Evolutionary conservation across 1,139 yeast species (phyloP).

Genomic region (Nakaseomyces bracarensis): DNA sequence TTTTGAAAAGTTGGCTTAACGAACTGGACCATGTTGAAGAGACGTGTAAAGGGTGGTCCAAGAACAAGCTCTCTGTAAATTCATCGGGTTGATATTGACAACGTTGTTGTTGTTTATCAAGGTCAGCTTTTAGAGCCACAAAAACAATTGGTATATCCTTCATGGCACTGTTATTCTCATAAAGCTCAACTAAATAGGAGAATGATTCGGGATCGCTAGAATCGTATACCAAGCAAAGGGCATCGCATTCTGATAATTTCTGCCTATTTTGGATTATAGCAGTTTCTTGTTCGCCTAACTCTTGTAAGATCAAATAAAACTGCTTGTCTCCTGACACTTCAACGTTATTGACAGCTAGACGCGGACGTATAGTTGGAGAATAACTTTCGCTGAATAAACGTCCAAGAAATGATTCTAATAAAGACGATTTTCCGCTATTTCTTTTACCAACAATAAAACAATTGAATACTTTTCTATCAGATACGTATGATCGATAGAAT

Average conservation of each 20-base stretch:
- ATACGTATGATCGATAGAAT: conserved; percentile 57
- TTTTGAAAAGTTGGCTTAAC: conserved; percentile 73
- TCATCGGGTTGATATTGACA: conserved; percentile 81
- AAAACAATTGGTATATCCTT: conserved; percentile 73
- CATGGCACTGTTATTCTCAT: conserved; percentile 49
- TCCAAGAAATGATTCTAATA: conserved; percentile 72
- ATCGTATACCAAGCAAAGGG: conserved; percentile 80
- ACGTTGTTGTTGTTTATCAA: conserved; percentile 90
- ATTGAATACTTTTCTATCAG: conserved; percentile 83
- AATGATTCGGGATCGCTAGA: conserved; percentile 94
- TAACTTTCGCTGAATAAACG: conserved; percentile 64
- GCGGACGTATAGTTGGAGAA: conserved; percentile 74
- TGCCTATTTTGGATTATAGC: conserved; percentile 66
- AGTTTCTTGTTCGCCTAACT: conserved; percentile 77
- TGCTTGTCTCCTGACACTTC: conserved; percentile 93
- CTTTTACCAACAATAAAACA: conserved; percentile 83
- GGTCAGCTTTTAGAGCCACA: conserved; percentile 89
- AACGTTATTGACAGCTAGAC: conserved; percentile 84
- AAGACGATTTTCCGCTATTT: conserved; percentile 76
- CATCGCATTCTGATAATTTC: conserved; percentile 83
- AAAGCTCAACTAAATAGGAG: conserved; percentile 64
- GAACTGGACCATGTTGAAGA: conserved; percentile 87
- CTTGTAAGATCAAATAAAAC: conserved; percentile 83
- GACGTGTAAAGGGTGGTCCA: conserved; percentile 76
- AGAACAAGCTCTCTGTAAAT: conserved; percentile 47